Percentiles rank a stretch among this genome's conserved stretches.
These are phyloP conservation scores for Hyphopichia homilentoma DNA, from an alignment of 805 yeast species.

Conservation along the genomic window DNA sequence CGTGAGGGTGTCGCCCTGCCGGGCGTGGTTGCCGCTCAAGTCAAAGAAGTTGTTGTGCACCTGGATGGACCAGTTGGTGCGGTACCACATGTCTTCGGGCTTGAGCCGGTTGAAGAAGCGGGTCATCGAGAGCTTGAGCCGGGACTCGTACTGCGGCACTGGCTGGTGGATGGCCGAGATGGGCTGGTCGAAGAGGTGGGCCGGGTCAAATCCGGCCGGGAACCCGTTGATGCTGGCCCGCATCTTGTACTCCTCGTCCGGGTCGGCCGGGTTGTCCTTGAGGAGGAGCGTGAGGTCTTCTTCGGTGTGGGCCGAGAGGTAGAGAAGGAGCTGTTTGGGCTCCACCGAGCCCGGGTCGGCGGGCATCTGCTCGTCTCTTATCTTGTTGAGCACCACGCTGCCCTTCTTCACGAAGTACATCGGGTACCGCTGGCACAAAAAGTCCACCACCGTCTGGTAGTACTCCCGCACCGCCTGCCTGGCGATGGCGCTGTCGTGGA, in stretches of 20 bases:
- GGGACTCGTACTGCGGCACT: constrained; percentile 61
- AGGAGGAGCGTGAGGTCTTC: constrained; percentile 61
- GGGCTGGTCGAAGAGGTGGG: constrained; percentile 46
- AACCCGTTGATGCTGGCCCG: constrained; percentile 58
- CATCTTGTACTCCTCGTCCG: constrained; percentile 54
- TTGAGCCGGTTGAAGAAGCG: constrained; percentile 57
- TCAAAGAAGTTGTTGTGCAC: constrained; percentile 42
- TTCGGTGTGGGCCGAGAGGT: constrained; percentile 42
- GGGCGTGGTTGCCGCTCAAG: constrained; percentile 28
- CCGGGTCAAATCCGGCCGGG: constrained; percentile 74
- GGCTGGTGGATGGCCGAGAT: constrained; percentile 64
- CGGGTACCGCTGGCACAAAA: constrained; percentile 49
- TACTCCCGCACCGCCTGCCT: constrained; percentile 44
- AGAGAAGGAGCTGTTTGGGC: constrained; percentile 16
- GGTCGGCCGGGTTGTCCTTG: constrained; percentile 32
- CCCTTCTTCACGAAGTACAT: constrained; percentile 38
- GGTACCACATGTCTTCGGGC: constrained; percentile 52
- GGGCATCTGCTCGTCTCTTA: constrained; percentile 40
- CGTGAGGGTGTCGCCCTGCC: constrained; percentile 23
- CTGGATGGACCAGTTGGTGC: constrained; percentile 72
- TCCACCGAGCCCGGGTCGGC: constrained; percentile 9
- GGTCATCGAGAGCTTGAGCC: constrained; percentile 61
- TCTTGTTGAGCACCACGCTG: constrained; percentile 30
- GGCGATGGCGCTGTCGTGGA: constrained; percentile 15
- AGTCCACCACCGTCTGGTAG: constrained; percentile 40